These are phyloP conservation scores for Syzygium aqueum DNA, from an alignment of 345 rosid genomes.

Conservation along the genomic window DNA sequence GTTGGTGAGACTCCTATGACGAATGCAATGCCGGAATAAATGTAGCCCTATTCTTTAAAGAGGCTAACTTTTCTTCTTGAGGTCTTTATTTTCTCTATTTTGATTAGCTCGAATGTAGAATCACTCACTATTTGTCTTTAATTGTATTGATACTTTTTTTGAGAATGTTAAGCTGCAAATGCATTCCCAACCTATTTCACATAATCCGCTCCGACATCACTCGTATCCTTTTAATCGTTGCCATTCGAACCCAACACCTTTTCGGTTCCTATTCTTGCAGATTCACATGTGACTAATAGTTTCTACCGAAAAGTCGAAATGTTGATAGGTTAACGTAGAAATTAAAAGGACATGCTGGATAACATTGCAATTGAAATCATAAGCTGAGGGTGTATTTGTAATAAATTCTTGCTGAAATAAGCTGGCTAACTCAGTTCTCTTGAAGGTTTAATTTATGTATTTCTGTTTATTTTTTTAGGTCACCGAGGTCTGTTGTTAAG, in stretches of 20 bases:
- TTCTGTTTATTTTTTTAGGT: background rate
- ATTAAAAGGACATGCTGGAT: background rate
- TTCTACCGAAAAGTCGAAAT: background rate
- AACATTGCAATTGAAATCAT: background rate
- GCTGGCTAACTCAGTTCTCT: background rate
- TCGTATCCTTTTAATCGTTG: background rate
- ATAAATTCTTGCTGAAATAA: background rate
- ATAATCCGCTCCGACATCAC: background rate
- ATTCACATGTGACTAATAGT: fast-evolving
- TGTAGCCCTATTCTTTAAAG: background rate
- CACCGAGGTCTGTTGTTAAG: background rate
- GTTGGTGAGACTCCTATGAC: background rate
- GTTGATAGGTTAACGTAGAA: background rate
- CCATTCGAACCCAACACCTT: background rate
- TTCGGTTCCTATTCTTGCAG: background rate
- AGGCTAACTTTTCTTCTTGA: background rate
- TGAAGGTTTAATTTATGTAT: background rate
- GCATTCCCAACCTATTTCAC: background rate
- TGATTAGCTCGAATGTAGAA: background rate
- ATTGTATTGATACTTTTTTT: background rate
- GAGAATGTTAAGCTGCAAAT: background rate
- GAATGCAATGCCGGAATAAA: background rate
- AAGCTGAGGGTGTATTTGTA: background rate
- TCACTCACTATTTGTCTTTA: background rate
- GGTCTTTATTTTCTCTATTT: background rate